Percentiles rank a stretch among this genome's conserved stretches.
These are phyloP conservation scores for Penicillium sp. DNA, from an alignment of 2,329 filamentous ascomycete genomes.

Conservation along the genomic window DNA sequence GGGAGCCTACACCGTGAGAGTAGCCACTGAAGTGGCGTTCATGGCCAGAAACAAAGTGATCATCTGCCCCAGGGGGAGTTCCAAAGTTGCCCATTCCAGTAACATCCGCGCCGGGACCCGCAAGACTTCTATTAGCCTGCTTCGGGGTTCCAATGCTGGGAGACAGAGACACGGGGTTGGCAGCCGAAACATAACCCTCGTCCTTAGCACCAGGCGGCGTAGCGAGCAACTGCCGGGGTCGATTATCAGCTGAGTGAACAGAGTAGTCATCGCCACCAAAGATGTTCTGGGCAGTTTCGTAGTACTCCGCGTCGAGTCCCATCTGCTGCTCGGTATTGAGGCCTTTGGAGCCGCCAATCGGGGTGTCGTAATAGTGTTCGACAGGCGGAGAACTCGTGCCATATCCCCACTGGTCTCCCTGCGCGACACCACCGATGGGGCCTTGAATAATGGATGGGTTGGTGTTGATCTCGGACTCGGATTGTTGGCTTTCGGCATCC, in stretches of 20 bases:
- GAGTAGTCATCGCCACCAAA: slow-evolving; percentile 42
- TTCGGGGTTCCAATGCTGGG: slow-evolving; percentile 48
- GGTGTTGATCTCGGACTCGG: slow-evolving; percentile 64
- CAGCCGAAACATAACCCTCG: slow-evolving; percentile 87
- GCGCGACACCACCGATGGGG: slow-evolving; percentile 57
- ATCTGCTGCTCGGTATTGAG: slow-evolving; percentile 55
- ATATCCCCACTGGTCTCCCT: slow-evolving; percentile 55
- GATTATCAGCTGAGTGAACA: slow-evolving; percentile 34
- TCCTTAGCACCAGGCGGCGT: slow-evolving; percentile 64
- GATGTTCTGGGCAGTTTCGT: slow-evolving; percentile 49
- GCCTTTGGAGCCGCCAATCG: slow-evolving; percentile 52
- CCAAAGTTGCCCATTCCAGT: slow-evolving; percentile 50
- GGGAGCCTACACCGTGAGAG: slow-evolving; percentile 90
- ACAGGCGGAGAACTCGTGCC: slow-evolving; percentile 51
- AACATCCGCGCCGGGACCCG: slow-evolving; percentile 55
- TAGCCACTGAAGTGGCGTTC: slow-evolving; percentile 75
- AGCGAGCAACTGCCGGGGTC: slow-evolving; percentile 42
- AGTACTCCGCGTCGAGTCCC: slow-evolving; percentile 59
- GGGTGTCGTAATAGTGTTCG: slow-evolving; percentile 39
- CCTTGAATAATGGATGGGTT: slow-evolving; percentile 82
- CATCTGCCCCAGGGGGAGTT: slow-evolving; percentile 51
- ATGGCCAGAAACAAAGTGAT: slow-evolving; percentile 62
- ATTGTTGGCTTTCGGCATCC: slow-evolving; percentile 63
- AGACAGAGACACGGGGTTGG: slow-evolving; percentile 55
- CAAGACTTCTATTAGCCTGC: slow-evolving; percentile 46